Base-by-base conservation (phyloP, 441 rosid species). In the Populus hybrid region DNA sequence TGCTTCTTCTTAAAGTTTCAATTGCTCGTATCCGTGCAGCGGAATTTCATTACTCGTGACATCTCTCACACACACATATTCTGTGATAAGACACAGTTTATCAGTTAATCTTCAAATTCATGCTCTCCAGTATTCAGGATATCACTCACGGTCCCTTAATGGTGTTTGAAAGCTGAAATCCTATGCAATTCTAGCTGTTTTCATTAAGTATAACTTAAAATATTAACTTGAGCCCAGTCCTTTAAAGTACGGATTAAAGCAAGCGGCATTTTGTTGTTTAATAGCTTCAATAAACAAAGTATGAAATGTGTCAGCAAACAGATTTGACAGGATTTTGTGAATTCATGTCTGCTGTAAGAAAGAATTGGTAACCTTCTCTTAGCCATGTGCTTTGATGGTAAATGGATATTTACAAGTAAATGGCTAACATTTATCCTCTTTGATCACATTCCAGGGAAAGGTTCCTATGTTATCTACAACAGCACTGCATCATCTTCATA, bases 401-500 rank as follows among this genome's bases (percentile, higher is more conserved):
- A 21, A 21, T 56, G 24, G 26, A 61, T 61, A 61, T 21, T 61
- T n/a, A 21, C 26, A 21, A 9, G 65, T 61, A 23, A 4, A 23
- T 61, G 65, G 12, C 65, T 61, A 16, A 1, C 42, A 14, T 71
- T 9, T 21, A 10, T 42, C 28, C 50, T 9, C 31, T n/a, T 7
- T 70, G 31, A 6, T 71, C 4, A 77, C 21, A 53, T 71, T 83
- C 10, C 93, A 94, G 98, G 99, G 91, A 67, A 88, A 89, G 79
- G 92, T 81, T 11, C 89, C 94, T n/a, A 69, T 94, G 40, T 79
- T 94, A 81, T 92, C 97, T 6, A 23, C 82, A 21, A 87, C 87
- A 5, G 99, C 99, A 8, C 68, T 94, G 71, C 97, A 95, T 73
- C 95, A 95, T 82, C 91, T 95, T 50, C 98, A 95, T 69, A 90